Base-by-base conservation (phyloP, 2,329 filamentous ascomycete species). In the Dactylellina sp. region DNA sequence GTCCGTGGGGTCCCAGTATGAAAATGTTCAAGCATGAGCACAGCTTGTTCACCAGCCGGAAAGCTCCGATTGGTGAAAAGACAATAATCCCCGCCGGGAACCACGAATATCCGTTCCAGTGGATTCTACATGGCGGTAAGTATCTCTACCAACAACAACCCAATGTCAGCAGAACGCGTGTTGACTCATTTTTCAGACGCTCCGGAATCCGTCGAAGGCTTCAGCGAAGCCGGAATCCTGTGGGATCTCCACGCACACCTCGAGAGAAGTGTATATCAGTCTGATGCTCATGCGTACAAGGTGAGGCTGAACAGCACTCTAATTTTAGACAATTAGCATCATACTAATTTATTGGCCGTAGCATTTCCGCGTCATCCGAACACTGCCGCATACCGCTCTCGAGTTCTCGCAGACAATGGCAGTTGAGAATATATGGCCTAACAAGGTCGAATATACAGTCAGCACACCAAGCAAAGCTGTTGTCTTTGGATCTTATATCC, bases 371-470 rank as follows among this genome's bases (percentile, higher is more conserved):
- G 87, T 94, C 65, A 90, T 94, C 68, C 87, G 91, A 65, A 94
- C 91, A 0, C 83, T 93, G 50, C 90, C 92, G 72, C 86, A 91
- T 9, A 89, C 89, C 56, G 90, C 91, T 9, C 84, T 93, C 70
- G 91, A 94, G 80, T 86, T 93, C 75, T 85, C 91, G 39, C 91
- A 98, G 81, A 90, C 92, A 52, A 95, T 97, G 92, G 92, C 91
- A 76, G 93, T 98, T 76, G 93, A 97, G 81, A 97, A 97, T 79
- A 91, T 96, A 76, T 99, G 95, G 95, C 91, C 93, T 4, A 95
- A 97, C 83, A 99, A 99, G 84, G 87, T 98, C 78, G 92, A 96
- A 80, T 99, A 99, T 83, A 94, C 92, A 28, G 93, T 99, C 76
- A 88, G 92, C 68, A 91, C 96, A 9, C 94, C 95, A 0, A 93